phyloP scores from a whole-genome alignment of 108 stramenopile genomes.

The Bacterosira constricta region DNA sequence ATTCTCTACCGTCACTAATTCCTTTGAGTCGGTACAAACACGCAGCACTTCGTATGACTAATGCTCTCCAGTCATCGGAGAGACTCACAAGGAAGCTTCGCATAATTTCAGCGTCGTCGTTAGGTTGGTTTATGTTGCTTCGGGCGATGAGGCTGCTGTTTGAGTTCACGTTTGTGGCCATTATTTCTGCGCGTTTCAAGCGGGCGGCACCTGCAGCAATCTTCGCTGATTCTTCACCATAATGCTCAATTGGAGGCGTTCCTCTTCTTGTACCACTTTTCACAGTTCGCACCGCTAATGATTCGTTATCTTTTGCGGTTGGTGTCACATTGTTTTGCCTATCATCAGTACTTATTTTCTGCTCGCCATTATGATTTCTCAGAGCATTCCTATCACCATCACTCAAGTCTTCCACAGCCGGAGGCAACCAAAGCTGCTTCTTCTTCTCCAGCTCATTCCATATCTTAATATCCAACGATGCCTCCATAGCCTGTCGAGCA shows the following conservation, averaged over 20 bases:
- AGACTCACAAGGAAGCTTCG: conserved; percentile 63
- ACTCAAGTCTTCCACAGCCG: not conserved
- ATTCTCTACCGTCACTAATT: conserved; percentile 24
- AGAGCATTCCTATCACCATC: not conserved
- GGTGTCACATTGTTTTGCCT: not conserved
- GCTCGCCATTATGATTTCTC: not conserved
- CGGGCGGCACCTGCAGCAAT: conserved; percentile 62
- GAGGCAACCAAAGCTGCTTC: conserved; percentile 23
- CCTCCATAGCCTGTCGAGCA: conserved; percentile 43
- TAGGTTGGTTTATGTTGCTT: not conserved
- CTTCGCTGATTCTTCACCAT: conserved; percentile 34
- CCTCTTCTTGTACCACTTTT: not conserved
- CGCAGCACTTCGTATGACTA: conserved; percentile 76
- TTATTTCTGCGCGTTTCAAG: conserved; percentile 72
- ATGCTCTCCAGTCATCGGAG: conserved; percentile 76
- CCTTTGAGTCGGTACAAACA: conserved; percentile 77
- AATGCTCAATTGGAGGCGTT: conserved; percentile 40
- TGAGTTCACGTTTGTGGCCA: conserved; percentile 45
- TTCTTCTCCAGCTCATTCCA: conserved; percentile 3
- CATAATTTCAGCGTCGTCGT: conserved; percentile 45
- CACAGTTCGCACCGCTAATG: not conserved
- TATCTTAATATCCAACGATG: not conserved
- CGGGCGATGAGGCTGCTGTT: conserved; percentile 6
- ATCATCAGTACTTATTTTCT: not conserved
- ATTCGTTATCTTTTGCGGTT: not conserved